Evolutionary conservation across 352 stramenopile genomes (phyloP).

Genomic region (Pythium sp.): DNA sequence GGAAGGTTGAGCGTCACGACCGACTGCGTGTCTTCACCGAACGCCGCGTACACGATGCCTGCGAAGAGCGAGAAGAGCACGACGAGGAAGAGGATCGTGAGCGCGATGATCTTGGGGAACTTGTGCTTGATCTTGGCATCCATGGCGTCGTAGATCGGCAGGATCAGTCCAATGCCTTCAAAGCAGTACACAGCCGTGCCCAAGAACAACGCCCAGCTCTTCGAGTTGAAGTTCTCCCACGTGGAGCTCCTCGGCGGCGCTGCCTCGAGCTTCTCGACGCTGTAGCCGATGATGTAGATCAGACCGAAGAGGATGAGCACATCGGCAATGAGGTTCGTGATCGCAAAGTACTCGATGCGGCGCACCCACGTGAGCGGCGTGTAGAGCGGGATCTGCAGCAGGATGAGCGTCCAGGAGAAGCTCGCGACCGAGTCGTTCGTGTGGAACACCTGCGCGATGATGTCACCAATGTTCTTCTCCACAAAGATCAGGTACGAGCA

Average conservation of each 20-base stretch:
- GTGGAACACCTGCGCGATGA: conserved; percentile 51
- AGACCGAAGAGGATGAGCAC: conserved; percentile 57
- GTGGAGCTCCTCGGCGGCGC: conserved; percentile 26
- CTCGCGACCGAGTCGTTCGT: conserved; percentile 39
- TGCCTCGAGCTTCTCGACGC: conserved; percentile 38
- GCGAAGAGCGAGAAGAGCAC: conserved; percentile 54
- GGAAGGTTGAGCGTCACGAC: conserved; percentile 63
- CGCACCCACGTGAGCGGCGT: conserved; percentile 67
- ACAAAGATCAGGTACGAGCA: conserved; percentile 79
- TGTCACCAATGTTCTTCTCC: conserved; percentile 62
- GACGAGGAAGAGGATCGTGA: conserved; percentile 51
- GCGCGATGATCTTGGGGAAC: conserved; percentile 50
- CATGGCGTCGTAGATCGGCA: conserved; percentile 71
- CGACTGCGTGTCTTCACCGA: conserved; percentile 48
- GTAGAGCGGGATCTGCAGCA: conserved; percentile 66
- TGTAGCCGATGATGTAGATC: conserved; percentile 59
- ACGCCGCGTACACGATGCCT: conserved; percentile 52
- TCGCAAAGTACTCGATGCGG: conserved; percentile 72
- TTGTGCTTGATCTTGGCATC: conserved; percentile 52
- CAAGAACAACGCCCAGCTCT: conserved; percentile 58
- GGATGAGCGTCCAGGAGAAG: conserved; percentile 51
- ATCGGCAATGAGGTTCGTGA: conserved; percentile 66
- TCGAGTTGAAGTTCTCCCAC: conserved; percentile 66
- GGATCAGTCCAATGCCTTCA: conserved; percentile 67
- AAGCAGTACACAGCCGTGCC: conserved; percentile 70